phyloP scores from a whole-genome alignment of 805 yeast species.

The Alloascoidea africana region DNA sequence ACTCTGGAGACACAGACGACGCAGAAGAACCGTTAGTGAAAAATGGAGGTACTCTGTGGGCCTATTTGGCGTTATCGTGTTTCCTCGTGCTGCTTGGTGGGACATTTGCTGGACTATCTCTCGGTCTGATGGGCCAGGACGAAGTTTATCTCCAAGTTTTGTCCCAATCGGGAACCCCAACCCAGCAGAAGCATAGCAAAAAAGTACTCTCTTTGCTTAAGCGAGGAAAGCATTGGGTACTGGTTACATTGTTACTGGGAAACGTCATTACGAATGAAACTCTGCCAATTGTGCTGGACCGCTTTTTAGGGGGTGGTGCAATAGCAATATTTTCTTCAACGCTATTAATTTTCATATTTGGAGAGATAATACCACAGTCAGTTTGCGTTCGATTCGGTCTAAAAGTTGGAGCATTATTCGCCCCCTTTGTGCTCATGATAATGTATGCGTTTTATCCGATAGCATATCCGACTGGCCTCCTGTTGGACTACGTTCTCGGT shows the following conservation, averaged over 20 bases:
- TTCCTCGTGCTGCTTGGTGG: constrained; percentile 65
- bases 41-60: constrained; percentile 31
- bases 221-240: constrained; percentile 90
- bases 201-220: constrained; percentile 61
- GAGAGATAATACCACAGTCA: constrained; percentile 93
- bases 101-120: constrained; percentile 86
- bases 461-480: constrained; percentile 77
- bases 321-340: constrained; percentile 94
- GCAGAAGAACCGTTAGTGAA: neutral
- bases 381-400: constrained; percentile 87
- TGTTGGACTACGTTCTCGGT: constrained; percentile 73
- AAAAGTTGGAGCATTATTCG: constrained; percentile 76
- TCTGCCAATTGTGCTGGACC: constrained; percentile 82
- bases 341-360: constrained; percentile 82
- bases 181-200: constrained; percentile 54
- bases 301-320: constrained; percentile 94
- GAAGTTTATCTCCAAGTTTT: constrained; percentile 88
- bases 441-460: constrained; percentile 89
- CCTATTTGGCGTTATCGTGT: constrained; percentile 38
- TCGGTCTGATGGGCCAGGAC: constrained; percentile 96
- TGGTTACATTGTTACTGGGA: constrained; percentile 57
- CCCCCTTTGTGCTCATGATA: constrained; percentile 72
- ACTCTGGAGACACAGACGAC: too few species aligned
- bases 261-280: constrained; percentile 93
- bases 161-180: constrained; percentile 56